Conservation (phyloP, 2,329 filamentous ascomycete genomes). For the Colletotrichum scovillei region DNA sequence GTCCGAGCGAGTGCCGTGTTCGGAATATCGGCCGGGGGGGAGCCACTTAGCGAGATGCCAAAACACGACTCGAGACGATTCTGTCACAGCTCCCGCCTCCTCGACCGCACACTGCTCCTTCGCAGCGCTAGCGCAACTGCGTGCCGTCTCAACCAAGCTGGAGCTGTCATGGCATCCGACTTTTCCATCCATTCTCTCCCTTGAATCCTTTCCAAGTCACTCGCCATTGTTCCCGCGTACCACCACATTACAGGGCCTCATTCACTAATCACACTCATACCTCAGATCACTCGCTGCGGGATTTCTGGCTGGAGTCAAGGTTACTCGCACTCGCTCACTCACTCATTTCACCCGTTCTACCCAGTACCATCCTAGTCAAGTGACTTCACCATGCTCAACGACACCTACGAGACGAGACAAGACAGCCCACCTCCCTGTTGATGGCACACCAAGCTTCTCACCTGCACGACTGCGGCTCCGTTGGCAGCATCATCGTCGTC, state of each 20-base stretch:
- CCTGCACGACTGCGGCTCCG: constrained; percentile 13
- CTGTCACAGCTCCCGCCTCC: constrained; percentile 53
- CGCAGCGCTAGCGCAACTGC: neutral
- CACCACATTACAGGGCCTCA: neutral
- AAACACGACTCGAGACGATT: constrained; percentile 63
- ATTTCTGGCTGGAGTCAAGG: neutral
- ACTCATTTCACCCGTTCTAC: neutral
- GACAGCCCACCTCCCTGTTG: neutral
- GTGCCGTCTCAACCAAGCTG: neutral
- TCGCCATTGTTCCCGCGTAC: neutral
- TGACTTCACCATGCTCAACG: constrained; percentile 2
- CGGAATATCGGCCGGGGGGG: constrained; percentile 25
- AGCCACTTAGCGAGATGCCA: constrained; percentile 40
- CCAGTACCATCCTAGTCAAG: neutral
- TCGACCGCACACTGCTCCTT: constrained; percentile 16
- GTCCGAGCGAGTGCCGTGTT: constrained; percentile 25
- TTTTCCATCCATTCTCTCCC: neutral
- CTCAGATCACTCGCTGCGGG: neutral
- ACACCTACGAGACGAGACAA: neutral
- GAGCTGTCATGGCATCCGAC: constrained; percentile 6
- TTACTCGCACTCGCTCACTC: neutral
- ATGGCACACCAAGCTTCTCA: constrained; percentile 4
- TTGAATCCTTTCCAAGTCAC: neutral
- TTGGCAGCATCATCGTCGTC: constrained; percentile 21
- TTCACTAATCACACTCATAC: neutral